Percentiles rank a stretch among this genome's conserved stretches.
Conservation (phyloP, 192 early-diverging fungal genomes). For the Borealophlyctis nickersoniae region DNA sequence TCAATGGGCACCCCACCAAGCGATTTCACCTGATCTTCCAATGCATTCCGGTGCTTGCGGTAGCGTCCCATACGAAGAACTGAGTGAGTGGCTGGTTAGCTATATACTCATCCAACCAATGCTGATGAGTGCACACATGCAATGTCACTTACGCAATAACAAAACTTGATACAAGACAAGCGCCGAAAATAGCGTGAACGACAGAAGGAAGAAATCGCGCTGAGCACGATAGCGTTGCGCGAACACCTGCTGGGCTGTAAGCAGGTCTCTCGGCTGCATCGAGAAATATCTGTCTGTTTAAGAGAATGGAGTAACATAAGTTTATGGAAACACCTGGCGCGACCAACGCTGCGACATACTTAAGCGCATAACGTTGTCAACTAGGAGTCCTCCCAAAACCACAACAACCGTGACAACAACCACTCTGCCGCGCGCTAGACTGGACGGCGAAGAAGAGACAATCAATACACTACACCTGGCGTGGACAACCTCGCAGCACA, state of each 20-base stretch:
- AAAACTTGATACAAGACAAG: slow-evolving; percentile 20
- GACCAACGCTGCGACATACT: too few species aligned
- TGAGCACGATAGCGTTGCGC: background rate
- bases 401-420: slow-evolving; percentile 15
- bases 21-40: slow-evolving; percentile 20
- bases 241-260: background rate
- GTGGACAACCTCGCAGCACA: background rate
- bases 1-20: slow-evolving; percentile 20
- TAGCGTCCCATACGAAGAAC: slow-evolving; percentile 31
- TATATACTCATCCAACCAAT: too few species aligned
- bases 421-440: slow-evolving; percentile 11
- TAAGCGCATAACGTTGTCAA: slow-evolving; percentile 13
- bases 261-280: background rate
- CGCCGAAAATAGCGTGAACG: slow-evolving; percentile 23
- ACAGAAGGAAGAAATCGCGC: slow-evolving; percentile 25
- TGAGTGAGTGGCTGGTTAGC: too few species aligned
- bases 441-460: background rate
- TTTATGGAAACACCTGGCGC: background rate
- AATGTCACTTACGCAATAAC: too few species aligned
- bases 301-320: background rate
- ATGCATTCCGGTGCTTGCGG: slow-evolving; percentile 26
- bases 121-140: too few species aligned
- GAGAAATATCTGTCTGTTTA: background rate
- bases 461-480: background rate
- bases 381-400: slow-evolving; percentile 11